Evolutionary conservation across 139 green algal genomes (phyloP), one percentile per base, ranked within the genome.

Genomic region (Raphidocelis subcapitata): DNA sequence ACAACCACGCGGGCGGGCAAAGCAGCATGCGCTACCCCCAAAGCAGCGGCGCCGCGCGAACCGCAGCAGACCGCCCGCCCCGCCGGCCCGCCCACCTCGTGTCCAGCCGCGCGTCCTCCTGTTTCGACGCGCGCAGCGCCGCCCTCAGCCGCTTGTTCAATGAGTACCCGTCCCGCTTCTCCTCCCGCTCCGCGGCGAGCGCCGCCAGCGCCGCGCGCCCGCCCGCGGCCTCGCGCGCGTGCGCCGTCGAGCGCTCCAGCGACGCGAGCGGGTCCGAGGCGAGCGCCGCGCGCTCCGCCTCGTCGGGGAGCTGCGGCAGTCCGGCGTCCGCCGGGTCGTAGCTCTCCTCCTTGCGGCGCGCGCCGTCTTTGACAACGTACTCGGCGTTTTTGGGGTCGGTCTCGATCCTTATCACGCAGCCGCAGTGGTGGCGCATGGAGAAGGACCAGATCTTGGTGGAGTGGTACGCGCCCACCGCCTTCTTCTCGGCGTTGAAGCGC

Each of bases 401-500:
- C 41, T 93, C 86, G 21, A 99, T 89, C 66, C 93, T 92, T 59
- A 99, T 97, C 67, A 81, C 76, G 81, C 93, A 98, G 36, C 86
- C 86, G 83, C 95, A 99, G 46, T 96, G 88, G 33, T 92, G 84
- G 15, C 61, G 76, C 94, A 99, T 98, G 36, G 49, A 69, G 82
- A 99, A 99, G 52, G 79, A 81, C 92, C 91, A 97, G 21, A 98
- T 91, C 67, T 93, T 94, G 26, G 94, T 98, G 63, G 82, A 91
- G 80, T 93, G 86, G 86, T 98, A 99, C 31, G 44, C n/a, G 0
- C 80, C 68, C 55, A 84, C 81, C 59, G 77, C 69, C 83, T 94
- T 94, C 89, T 99, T 99, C 79, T 98, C 95, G 5, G 95, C 95
- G 70, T 99, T 99, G 86, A 99, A 99, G 59, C 95, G 89, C 62